Conservation (phyloP, 768 basidiomycete species). For the Chiua virens region DNA sequence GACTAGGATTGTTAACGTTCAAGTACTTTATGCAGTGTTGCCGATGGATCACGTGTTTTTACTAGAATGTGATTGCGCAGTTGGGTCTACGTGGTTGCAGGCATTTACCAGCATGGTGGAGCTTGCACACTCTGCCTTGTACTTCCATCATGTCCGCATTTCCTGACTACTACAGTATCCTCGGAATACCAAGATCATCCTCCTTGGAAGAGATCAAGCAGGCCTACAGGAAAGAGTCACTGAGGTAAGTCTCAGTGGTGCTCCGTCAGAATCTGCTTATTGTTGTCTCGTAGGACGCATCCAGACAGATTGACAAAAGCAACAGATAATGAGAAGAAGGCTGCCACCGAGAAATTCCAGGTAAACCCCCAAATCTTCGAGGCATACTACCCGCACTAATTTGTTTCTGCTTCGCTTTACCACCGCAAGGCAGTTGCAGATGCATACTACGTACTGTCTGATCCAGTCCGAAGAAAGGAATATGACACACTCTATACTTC, state of each 20-base stretch:
- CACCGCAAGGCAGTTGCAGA: slow-evolving; percentile 73
- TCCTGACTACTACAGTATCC: slow-evolving; percentile 77
- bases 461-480: slow-evolving; percentile 66
- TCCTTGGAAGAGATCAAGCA: slow-evolving; percentile 70
- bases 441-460: slow-evolving; percentile 91
- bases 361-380: slow-evolving; percentile 33
- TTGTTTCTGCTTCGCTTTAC: background rate
- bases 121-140: slow-evolving; percentile 4
- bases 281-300: slow-evolving; percentile 62
- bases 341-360: slow-evolving; percentile 85
- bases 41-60: slow-evolving; percentile 17
- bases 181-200: slow-evolving; percentile 54
- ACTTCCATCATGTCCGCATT: slow-evolving; percentile 62
- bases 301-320: slow-evolving; percentile 81
- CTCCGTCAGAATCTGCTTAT: slow-evolving; percentile 8
- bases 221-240: slow-evolving; percentile 78
- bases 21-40: no score
- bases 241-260: slow-evolving; percentile 45
- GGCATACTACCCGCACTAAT: slow-evolving; percentile 22
- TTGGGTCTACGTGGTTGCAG: background rate
- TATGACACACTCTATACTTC: slow-evolving; percentile 70
- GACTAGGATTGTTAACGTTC: no score
- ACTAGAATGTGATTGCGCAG: background rate
- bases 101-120: slow-evolving; percentile 13
- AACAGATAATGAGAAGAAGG: slow-evolving; percentile 64